Evolutionary conservation across 495 filamentous ascomycete species (phyloP).

Genomic region (Filosporella fistucella): DNA sequence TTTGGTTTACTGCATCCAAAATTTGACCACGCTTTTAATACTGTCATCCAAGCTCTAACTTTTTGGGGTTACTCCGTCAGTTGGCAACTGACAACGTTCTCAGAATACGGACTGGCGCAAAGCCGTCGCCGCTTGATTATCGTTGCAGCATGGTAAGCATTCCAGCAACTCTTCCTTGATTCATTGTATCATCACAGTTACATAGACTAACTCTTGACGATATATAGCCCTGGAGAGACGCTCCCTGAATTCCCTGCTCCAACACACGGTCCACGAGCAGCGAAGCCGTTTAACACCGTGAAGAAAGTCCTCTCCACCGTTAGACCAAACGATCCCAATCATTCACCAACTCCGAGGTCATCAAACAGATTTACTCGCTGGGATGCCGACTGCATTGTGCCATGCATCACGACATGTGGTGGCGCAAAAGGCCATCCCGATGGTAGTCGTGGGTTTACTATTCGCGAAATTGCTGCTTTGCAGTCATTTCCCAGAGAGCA

Average conservation of each 20-base stretch:
- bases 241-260: constrained; percentile 64
- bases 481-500: constrained; percentile 68
- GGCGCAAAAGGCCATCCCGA: constrained; percentile 64
- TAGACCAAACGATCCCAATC: constrained; percentile 30
- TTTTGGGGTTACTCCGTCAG: constrained; percentile 61
- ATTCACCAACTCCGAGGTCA: too few relatives aligned
- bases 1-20: constrained; percentile 42
- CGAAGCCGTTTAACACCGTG: constrained; percentile 37
- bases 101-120: constrained; percentile 55
- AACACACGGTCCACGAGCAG: constrained; percentile 49
- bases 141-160: constrained; percentile 66
- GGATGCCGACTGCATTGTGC: constrained; percentile 41
- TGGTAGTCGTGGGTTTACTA: constrained; percentile 59
- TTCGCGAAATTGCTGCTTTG: constrained; percentile 68
- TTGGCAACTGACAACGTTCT: constrained; percentile 36
- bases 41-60: constrained; percentile 59
- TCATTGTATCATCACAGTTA: background rate
- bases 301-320: constrained; percentile 36
- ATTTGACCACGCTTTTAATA: constrained; percentile 47
- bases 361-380: constrained; percentile 9
- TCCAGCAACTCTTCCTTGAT: background rate
- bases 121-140: constrained; percentile 62
- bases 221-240: constrained; percentile 60
- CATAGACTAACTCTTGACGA: background rate
- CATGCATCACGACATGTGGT: constrained; percentile 63